Evolutionary conservation across 164 flowering plant species (phyloP), one percentile per base, ranked within the genome.

Genomic region (Dillenia suffruticosa): DNA sequence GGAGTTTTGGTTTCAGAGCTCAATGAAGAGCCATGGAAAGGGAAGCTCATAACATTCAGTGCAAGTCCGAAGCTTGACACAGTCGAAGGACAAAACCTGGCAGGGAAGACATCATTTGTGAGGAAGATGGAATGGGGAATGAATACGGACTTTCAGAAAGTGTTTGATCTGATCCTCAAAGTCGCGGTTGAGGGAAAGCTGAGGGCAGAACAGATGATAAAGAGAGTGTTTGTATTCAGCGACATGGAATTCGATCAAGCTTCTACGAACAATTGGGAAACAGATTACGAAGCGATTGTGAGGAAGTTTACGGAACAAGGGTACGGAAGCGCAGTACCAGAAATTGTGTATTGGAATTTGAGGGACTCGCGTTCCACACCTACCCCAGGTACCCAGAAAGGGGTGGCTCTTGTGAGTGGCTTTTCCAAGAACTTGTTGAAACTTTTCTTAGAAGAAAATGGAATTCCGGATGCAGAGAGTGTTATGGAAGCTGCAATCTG

Each of bases 211-310:
- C 22, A 74, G 45, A 69, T 81, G 76, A 69, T 82, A 9, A 80
- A 77, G 73, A 74, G 79, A 44, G 46, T 84, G 1, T 72, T 84
- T 49, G 89, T 84, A 17, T 84, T 84, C 62, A 84, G 89, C 49
- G 86, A 82, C 50, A 84, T 84, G 89, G 89, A 84, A 54, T 84
- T 84, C 54, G 84, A 84, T 40, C 32, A 71, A 56, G 86, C 80
- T 1, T 75, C 80, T 0, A 43, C 43, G n/a, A 63, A 68, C 15
- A 2, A n/a, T 1, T 80, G 84, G 87, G 84, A 80, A 51, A 82
- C 84, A 4, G 87, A 78, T 17, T 82, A 83, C 46, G 57, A 73
- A 53, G 78, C 44, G 3, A 77, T 83, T 13, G 51, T 24, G 54
- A 76, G 77, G 69, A 79, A 82, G 66, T 78, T 63, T 56, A 8